Evolutionary conservation across 169 alveolate species (phyloP).

Genomic region (Perkinsus olseni): DNA sequence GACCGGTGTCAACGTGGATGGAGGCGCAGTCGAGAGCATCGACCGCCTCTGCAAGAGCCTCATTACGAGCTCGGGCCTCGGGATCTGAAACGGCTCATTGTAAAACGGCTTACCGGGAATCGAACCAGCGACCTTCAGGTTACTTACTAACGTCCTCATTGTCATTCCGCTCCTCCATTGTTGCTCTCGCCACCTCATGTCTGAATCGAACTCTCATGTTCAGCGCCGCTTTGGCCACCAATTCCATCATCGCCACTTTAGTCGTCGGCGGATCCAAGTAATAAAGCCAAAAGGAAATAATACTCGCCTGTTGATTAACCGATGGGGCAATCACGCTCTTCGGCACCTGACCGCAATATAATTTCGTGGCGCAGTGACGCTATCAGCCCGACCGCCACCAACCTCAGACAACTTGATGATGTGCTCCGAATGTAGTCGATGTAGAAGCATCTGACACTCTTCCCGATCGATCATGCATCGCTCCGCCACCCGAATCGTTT

Average conservation of each 20-base stretch:
- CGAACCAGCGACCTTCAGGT: background rate
- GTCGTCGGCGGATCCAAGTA: background rate
- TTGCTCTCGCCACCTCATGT: background rate
- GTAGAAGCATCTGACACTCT: background rate
- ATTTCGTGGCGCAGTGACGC: background rate
- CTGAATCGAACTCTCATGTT: background rate
- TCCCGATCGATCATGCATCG: background rate
- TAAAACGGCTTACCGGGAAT: background rate
- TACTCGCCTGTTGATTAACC: background rate
- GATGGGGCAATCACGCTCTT: background rate
- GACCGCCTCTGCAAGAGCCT: background rate
- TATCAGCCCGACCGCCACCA: background rate
- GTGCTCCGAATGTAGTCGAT: background rate
- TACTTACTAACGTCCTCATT: background rate
- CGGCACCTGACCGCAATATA: background rate
- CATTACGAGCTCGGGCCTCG: background rate
- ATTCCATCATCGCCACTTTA: background rate
- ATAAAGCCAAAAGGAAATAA: background rate
- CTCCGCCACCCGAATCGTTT: background rate
- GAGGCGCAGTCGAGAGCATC: background rate
- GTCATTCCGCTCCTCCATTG: background rate
- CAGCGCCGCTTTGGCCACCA: background rate
- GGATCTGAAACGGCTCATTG: background rate
- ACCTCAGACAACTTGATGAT: background rate
- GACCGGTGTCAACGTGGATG: background rate